Evolutionary conservation across 169 alveolate species (phyloP), one percentile per base, ranked within the genome.

Genomic region (Besnoitia besnoiti): DNA sequence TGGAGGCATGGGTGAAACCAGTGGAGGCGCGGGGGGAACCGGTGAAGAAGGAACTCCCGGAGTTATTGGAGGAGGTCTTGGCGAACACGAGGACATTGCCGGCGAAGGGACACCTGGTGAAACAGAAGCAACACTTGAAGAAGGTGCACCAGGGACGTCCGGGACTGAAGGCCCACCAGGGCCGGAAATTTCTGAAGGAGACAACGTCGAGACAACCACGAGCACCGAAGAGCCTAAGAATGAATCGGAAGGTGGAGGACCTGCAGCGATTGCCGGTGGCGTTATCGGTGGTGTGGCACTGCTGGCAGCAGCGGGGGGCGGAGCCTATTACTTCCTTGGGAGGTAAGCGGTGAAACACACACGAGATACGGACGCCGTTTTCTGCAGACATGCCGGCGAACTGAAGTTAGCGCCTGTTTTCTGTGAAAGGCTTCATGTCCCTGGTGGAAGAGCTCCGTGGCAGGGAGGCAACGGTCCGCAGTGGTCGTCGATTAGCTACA

Each of bases 211-310:
- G 19, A 82, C 85, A 33, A 85, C 10, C n/a, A 33, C 51, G 39
- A 40, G 46, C 21, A 87, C 5, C 12, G 87, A 40, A 30, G 85
- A 90, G 55, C 30, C 8, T 3, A 79, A 80, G 47, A 61, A 79
- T 14, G 93, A 90, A 46, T 47, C 55, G 1, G 55, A 61, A n/a
- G 89, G 89, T 7, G 49, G 44, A 33, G 79, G 89, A 44, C 55
- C 91, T 0, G 94, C 91, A 21, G 91, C 94, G 10, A 82, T 91
- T 42, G 94, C 94, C 47, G 94, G 94, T 14, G 94, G 94, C 37
- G 88, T 91, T 35, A 80, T 82, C 40, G 94, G 94, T 19, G 94
- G 94, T 7, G 59, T 85, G 40, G 7, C 80, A 40, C 91, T 91
- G 39, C 85, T 77, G 12, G 35, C 44, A 39, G 94, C 94, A 47